Conservation (phyloP, 2,329 filamentous ascomycete genomes). For the Pestalotiopsis sp. region DNA sequence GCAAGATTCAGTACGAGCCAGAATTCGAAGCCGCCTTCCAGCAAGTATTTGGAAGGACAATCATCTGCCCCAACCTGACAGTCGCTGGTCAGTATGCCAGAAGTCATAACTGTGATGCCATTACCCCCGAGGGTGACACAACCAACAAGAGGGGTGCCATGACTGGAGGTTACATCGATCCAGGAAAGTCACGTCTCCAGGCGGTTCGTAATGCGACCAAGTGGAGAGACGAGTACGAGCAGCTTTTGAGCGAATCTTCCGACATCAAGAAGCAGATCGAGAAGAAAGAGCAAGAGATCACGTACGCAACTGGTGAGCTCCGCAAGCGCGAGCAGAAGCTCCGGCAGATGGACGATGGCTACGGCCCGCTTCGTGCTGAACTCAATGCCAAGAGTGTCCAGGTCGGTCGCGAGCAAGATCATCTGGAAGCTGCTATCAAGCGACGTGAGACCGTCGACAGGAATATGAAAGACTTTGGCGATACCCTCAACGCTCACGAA, state of each 20-base stretch:
- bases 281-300: slow-evolving; percentile 84
- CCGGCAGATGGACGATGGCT: slow-evolving; percentile 77
- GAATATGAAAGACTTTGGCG: slow-evolving; percentile 73
- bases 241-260: slow-evolving; percentile 60
- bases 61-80: slow-evolving; percentile 87
- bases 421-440: slow-evolving; percentile 67
- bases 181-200: slow-evolving; percentile 81
- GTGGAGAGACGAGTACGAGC: slow-evolving; percentile 74
- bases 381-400: slow-evolving; percentile 73
- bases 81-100: slow-evolving; percentile 89
- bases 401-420: slow-evolving; percentile 70
- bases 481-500: slow-evolving; percentile 75
- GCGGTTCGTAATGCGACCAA: slow-evolving; percentile 74
- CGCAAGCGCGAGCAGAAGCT: slow-evolving; percentile 80
- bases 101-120: slow-evolving; percentile 87
- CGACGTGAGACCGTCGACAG: slow-evolving; percentile 69
- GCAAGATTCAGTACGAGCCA: slow-evolving; percentile 77
- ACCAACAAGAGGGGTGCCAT: slow-evolving; percentile 94
- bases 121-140: slow-evolving; percentile 91
- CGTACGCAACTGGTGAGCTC: slow-evolving; percentile 77
- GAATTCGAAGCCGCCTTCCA: slow-evolving; percentile 83
- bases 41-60: slow-evolving; percentile 93
- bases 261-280: slow-evolving; percentile 73
- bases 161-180: slow-evolving; percentile 92
- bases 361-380: slow-evolving; percentile 77